These are phyloP conservation scores for Huiozyma sinensis DNA, from an alignment of 805 yeast species.

Conservation along the genomic window DNA sequence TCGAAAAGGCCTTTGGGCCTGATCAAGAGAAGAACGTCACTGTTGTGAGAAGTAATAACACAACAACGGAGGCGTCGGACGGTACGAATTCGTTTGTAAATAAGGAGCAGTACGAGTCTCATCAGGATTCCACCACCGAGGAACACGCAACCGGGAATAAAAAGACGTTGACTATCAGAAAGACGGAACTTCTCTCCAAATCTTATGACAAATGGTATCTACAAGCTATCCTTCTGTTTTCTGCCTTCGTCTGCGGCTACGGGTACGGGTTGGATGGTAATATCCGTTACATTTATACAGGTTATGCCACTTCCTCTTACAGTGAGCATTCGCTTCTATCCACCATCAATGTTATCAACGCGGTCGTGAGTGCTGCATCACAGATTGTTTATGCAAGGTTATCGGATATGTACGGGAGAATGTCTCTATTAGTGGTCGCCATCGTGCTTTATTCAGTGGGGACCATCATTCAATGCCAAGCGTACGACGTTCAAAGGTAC, in stretches of 20 bases:
- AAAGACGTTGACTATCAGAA: constrained; percentile 37
- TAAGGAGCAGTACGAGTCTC: not conserved
- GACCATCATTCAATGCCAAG: constrained; percentile 46
- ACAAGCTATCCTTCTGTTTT: constrained; percentile 31
- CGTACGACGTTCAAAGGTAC: constrained; percentile 40
- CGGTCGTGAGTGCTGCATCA: constrained; percentile 47
- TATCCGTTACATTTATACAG: constrained; percentile 38
- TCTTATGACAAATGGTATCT: constrained; percentile 31
- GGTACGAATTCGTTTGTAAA: not conserved
- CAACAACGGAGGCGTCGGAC: not conserved
- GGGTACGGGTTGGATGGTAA: constrained; percentile 47
- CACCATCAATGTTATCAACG: constrained; percentile 40
- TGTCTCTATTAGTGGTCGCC: constrained; percentile 36
- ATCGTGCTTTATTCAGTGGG: constrained; percentile 45
- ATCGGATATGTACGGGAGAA: constrained; percentile 47
- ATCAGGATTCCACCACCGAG: not conserved
- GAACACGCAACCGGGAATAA: not conserved
- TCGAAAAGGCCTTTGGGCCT: too few relatives aligned
- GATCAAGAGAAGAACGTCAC: too few relatives aligned
- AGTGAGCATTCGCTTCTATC: constrained; percentile 39
- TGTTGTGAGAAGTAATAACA: too few relatives aligned
- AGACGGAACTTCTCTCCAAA: constrained; percentile 39
- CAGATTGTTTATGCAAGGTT: constrained; percentile 47
- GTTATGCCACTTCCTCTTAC: constrained; percentile 41
- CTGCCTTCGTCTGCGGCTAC: constrained; percentile 41